Base-by-base conservation (phyloP, 345 rosid genomes). In the Linum tenue region DNA sequence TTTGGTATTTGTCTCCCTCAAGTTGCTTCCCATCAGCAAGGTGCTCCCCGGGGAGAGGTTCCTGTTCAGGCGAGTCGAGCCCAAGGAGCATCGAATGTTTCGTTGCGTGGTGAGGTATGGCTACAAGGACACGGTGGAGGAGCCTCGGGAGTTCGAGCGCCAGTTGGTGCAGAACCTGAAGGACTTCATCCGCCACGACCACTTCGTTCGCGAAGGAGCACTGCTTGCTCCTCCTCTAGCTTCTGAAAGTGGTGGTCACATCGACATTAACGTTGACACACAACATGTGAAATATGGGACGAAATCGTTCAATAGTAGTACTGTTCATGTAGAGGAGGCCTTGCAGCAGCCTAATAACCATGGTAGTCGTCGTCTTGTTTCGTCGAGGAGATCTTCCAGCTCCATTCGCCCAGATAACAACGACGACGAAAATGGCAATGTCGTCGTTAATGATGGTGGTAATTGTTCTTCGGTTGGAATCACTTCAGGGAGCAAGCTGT, bases 41-140 rank as follows among this genome's bases (percentile, higher is more conserved):
- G 87, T 92, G 1, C 48, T 74, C 0, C 15, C 56, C 0, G 77
- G 82, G 41, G 91, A 89, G 73, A 73, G 96, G 1, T 92, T 89
- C 75, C 69, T 83, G 58, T 87, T 92, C 68, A 83, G 89, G 16
- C 83, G 75, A 36, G 81, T 87, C 1, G 85, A 77, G 64, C 97
- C 97, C 0, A 76, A 62, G 41, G 88, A 84, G 58, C 69, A 70
- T 39, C 71, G 84, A 4, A 82, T 92, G 80, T 86, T 89, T 69
- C 74, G 92, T 2, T 89, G 97, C 37, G 82, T 89, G 0, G 95
- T 83, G 8, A 82, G 98, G 70, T 87, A 83, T 60, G 95, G 89
- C 2, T 85, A 91, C 59, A 75, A 75, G 7, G 92, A 88, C 56
- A 68, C 62, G 7, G 75, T 72, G 11, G 82, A 57, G 36, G 84